phyloP scores from a whole-genome alignment of 257 asterid genomes.

The Solanum acaule region DNA sequence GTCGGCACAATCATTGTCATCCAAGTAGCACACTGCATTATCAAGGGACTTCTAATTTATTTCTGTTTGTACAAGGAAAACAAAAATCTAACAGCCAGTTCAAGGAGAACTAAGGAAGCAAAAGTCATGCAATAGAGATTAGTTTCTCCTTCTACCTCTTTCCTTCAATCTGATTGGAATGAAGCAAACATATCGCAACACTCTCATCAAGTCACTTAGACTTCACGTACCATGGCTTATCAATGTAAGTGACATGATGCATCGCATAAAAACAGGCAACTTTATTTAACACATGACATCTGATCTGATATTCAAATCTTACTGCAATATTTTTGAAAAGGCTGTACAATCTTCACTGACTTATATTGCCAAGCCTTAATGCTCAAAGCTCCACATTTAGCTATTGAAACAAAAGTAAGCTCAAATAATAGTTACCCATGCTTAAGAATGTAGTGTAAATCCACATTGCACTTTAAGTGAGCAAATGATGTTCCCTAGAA shows the following conservation, averaged over 20 bases:
- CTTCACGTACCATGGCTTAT: neutral
- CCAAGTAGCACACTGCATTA: slow-evolving; percentile 92
- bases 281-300: neutral
- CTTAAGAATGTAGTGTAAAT: neutral
- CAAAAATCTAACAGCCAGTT: neutral
- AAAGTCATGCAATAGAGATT: neutral
- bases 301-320: neutral
- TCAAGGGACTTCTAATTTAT: neutral
- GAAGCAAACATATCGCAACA: neutral
- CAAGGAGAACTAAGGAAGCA: neutral
- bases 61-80: neutral
- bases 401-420: neutral
- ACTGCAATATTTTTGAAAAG: neutral
- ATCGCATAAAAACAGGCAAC: neutral
- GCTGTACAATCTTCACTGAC: neutral
- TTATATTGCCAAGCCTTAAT: neutral
- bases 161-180: neutral
- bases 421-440: neutral
- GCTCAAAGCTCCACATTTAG: neutral
- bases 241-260: neutral
- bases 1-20: slow-evolving; percentile 95
- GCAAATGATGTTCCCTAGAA: neutral
- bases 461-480: neutral
- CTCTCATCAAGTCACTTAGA: neutral
- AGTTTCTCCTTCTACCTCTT: neutral